Conservation (phyloP, 768 basidiomycete species). For the Boletus tomentosulus region DNA sequence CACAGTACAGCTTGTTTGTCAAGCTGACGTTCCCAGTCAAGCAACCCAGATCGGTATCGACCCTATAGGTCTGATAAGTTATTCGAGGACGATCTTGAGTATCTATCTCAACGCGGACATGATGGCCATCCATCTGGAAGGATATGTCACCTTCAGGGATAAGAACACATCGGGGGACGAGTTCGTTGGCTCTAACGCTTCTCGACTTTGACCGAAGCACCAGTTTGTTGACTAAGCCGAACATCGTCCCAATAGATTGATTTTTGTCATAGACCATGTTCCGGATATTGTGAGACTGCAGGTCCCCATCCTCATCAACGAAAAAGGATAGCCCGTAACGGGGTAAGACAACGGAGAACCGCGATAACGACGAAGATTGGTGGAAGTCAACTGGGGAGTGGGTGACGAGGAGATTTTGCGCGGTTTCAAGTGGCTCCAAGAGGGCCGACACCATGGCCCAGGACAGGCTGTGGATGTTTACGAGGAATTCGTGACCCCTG, state of each 20-base stretch:
- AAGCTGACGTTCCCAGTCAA: conserved; percentile 23
- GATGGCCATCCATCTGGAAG: conserved; percentile 3
- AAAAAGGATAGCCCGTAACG: conserved; percentile 39
- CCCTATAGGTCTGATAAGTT: conserved; percentile 25
- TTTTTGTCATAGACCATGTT: conserved; percentile 36
- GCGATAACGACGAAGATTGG: not conserved
- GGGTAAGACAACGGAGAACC: conserved; percentile 33
- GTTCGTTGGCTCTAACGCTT: not conserved
- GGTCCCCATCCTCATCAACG: conserved; percentile 14
- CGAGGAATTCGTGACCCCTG: conserved; percentile 4
- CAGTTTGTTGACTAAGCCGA: conserved; percentile 40
- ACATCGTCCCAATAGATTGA: conserved; percentile 40
- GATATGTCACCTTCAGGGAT: conserved; percentile 33
- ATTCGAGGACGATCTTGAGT: not conserved
- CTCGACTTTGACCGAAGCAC: conserved; percentile 31
- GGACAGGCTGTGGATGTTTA: conserved; percentile 25
- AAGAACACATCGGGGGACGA: conserved; percentile 25
- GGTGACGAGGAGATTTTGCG: conserved; percentile 16
- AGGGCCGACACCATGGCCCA: conserved; percentile 18
- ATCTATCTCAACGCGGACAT: conserved; percentile 7
- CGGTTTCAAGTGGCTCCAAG: conserved; percentile 15
- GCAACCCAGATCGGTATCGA: conserved; percentile 30
- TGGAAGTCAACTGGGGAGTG: not conserved
- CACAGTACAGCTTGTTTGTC: conserved; percentile 30
- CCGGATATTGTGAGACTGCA: conserved; percentile 35